Percentiles rank a stretch among this genome's conserved stretches.
Conservation (phyloP, 805 yeast species). For the Starmera quercuum region DNA sequence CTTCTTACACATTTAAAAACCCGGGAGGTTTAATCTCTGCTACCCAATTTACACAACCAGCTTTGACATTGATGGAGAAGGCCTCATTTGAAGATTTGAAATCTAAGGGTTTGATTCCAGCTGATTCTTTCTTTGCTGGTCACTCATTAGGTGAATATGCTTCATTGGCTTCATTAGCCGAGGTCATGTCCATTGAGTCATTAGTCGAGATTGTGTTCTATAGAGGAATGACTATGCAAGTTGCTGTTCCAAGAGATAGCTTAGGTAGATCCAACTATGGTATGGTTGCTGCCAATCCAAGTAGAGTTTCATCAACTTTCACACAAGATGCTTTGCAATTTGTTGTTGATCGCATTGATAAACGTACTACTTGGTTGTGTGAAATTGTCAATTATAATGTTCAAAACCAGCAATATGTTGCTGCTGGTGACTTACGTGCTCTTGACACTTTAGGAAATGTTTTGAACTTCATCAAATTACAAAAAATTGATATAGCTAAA, state of each 20-base stretch:
- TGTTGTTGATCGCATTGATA: slow-evolving; percentile 83
- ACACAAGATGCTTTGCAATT: slow-evolving; percentile 89
- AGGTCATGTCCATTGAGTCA: slow-evolving; percentile 97
- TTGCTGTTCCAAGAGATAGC: slow-evolving; percentile 97
- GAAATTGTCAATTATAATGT: slow-evolving; percentile 98
- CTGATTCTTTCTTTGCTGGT: slow-evolving; percentile 94
- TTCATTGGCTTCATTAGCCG: slow-evolving; percentile 93
- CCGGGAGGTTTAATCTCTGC: slow-evolving; percentile 95
- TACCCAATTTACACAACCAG: slow-evolving; percentile 99
- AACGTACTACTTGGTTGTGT: slow-evolving; percentile 84
- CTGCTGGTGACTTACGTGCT: slow-evolving; percentile 97
- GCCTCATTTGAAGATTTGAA: slow-evolving; percentile 98
- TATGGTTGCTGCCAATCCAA: slow-evolving; percentile 98
- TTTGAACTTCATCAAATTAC: slow-evolving; percentile 84
- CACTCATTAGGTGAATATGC: slow-evolving; percentile 99
- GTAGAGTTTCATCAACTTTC: slow-evolving; percentile 83
- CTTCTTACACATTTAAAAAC: slow-evolving; percentile 81
- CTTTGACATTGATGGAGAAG: slow-evolving; percentile 97
- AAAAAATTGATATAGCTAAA: slow-evolving; percentile 89
- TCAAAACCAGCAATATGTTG: slow-evolving; percentile 96
- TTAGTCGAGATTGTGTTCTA: slow-evolving; percentile 96
- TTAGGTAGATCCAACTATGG: slow-evolving; percentile 96
- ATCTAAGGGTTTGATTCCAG: slow-evolving; percentile 90
- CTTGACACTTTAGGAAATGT: slow-evolving; percentile 91
- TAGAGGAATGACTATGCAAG: slow-evolving; percentile 99